Percentiles rank a stretch among this genome's conserved stretches.
phyloP scores from a whole-genome alignment of 306 rosid species.

The Ormosia emarginata region DNA sequence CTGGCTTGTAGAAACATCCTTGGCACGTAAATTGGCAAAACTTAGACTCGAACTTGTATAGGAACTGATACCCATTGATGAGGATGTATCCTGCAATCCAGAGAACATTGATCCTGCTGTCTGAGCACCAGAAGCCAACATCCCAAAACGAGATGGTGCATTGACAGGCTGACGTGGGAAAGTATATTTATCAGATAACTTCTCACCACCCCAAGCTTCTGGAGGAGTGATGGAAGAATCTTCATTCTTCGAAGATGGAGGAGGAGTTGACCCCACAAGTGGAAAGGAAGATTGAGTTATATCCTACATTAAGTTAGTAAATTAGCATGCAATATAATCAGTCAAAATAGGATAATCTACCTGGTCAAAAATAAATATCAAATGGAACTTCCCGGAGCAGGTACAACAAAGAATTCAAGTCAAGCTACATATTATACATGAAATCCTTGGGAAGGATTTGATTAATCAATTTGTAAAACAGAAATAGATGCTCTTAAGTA shows the following conservation, averaged over 20 bases:
- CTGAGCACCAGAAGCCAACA: slow-evolving; percentile 55
- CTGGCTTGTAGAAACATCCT: slow-evolving; percentile 63
- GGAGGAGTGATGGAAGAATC: slow-evolving; percentile 95
- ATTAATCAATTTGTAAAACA: neutral
- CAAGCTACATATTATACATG: neutral
- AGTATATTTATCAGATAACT: slow-evolving; percentile 66
- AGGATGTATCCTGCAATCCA: slow-evolving; percentile 72
- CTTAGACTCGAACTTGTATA: slow-evolving; percentile 48
- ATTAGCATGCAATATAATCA: slow-evolving; percentile 14
- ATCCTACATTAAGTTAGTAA: slow-evolving; percentile 53
- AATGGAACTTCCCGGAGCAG: neutral
- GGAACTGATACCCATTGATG: slow-evolving; percentile 40
- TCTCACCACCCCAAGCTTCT: slow-evolving; percentile 99
- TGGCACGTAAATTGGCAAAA: slow-evolving; percentile 59
- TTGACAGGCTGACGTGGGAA: slow-evolving; percentile 50
- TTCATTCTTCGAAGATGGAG: slow-evolving; percentile 72
- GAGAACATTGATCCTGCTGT: slow-evolving; percentile 61
- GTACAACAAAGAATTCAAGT: neutral
- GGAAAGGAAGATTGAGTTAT: slow-evolving; percentile 63
- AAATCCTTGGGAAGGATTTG: slow-evolving; percentile 7
- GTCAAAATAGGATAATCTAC: slow-evolving; percentile 11
- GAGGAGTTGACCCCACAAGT: slow-evolving; percentile 63
- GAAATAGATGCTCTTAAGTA: neutral
- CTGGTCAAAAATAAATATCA: slow-evolving; percentile 4
- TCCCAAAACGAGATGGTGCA: slow-evolving; percentile 76